These are phyloP conservation scores for Heterobasidion annosum DNA, from an alignment of 1,284 basidiomycete genomes.

Conservation along the genomic window DNA sequence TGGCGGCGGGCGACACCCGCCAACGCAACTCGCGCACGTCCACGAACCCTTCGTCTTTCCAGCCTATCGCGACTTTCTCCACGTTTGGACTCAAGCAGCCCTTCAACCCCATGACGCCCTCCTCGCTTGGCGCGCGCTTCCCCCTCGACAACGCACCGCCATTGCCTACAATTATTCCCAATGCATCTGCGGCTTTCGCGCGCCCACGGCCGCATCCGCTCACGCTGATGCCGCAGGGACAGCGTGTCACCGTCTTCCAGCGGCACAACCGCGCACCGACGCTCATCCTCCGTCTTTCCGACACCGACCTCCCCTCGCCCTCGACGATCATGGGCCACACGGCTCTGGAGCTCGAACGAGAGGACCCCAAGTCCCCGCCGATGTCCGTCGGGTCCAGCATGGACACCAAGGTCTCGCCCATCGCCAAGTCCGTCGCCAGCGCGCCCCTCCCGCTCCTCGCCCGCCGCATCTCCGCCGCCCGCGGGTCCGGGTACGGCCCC, in stretches of 20 bases:
- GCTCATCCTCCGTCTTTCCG: constrained; percentile 57
- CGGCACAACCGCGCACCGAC: constrained; percentile 41
- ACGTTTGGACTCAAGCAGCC: neutral
- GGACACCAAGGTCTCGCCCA: neutral
- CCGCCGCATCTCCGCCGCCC: neutral
- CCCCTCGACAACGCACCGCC: neutral
- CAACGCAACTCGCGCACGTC: neutral
- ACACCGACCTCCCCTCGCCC: constrained; percentile 13
- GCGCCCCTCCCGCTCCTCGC: neutral
- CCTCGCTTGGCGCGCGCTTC: constrained; percentile 4
- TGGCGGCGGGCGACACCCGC: neutral
- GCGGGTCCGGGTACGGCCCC: neutral
- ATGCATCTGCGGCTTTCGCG: neutral
- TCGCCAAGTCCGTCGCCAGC: neutral
- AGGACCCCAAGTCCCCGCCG: too few species aligned
- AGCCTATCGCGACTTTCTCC: neutral
- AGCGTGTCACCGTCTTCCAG: constrained; percentile 50
- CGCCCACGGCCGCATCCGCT: constrained; percentile 5
- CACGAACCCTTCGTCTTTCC: neutral
- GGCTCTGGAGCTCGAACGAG: neutral
- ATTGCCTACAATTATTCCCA: neutral
- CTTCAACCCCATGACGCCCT: neutral
- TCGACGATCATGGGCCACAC: neutral
- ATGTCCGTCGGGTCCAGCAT: neutral
- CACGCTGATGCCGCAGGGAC: constrained; percentile 6